Base-by-base conservation (phyloP, 345 rosid genomes). In the Leavenworthia alabamica region DNA sequence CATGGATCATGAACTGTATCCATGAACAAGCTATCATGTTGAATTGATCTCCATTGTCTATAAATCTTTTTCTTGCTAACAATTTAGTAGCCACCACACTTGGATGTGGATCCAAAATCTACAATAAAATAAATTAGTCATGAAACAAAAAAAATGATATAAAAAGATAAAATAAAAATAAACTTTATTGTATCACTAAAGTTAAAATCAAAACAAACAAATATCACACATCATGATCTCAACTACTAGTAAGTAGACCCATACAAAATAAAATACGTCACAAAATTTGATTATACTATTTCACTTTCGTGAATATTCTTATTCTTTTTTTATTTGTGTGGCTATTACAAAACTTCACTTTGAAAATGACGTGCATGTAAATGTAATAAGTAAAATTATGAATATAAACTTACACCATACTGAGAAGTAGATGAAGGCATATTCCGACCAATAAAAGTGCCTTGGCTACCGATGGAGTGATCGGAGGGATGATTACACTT, bases 1-100 rank as follows among this genome's bases (percentile, higher is more conserved):
- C 96, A 78, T 88, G 96, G 60, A 88, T 80, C 92, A 88, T 88
- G 68, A 85, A 88, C 46, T 88, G 96, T 20, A 85, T 79, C 96
- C 90, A 88, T 2, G 92, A 81, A 72, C 82, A 76, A 14, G 92
- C 92, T 40, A 88, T 81, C 86, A 85, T 56, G 72, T 85, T 88
- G 57, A 88, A 80, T 19, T 88, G 92, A 48, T 80, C 75, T 54
- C 86, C 89, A 52, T 37, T 77, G 75, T 83, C 92, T 45, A 75
- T 67, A 43, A 77, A 79, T 57, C 60, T 71, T 68, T 75, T 82
- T 46, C 89, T 76, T 10, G 75, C 78, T 53, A 88, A 56, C 35
- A 88, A 83, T 68, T 76, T 85, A 31, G 81, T 72, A 9, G 86
- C 88, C 28, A 88, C 86, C 8, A 81, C 71, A 54, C 80, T 67